A percentile compares a stretch with the other conserved stretches of the same genome.
Conservation (phyloP, 2,329 filamentous ascomycete species). For the Fusarium solani-melongenae region DNA sequence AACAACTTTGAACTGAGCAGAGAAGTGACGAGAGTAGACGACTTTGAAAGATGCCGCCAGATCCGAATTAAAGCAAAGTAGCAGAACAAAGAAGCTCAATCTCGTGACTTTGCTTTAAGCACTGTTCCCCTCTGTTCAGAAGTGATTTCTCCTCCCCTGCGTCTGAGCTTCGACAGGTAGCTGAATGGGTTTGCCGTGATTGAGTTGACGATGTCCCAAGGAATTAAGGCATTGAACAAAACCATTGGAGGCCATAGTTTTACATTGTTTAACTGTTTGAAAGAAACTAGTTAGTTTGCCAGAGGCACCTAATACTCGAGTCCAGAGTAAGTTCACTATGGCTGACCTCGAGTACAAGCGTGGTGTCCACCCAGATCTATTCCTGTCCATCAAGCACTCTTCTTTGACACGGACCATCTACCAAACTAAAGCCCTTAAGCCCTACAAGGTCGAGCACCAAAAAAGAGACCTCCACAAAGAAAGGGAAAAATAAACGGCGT, state of each 20-base stretch:
- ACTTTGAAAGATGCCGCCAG: background rate
- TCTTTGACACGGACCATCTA: background rate
- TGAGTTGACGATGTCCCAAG: background rate
- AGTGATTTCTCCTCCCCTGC: background rate
- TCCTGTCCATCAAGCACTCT: background rate
- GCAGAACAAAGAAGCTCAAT: background rate
- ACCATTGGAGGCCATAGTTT: background rate
- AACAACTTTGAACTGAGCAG: background rate
- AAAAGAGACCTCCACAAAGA: background rate
- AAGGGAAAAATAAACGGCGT: background rate
- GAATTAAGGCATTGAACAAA: background rate
- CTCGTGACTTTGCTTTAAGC: background rate
- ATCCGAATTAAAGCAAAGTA: background rate
- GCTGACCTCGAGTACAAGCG: background rate
- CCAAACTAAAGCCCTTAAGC: background rate
- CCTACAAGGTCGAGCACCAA: background rate
- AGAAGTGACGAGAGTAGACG: background rate
- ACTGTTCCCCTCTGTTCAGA: background rate
- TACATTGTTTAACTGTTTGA: background rate
- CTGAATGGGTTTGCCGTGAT: background rate
- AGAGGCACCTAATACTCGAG: background rate
- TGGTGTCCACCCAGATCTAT: background rate
- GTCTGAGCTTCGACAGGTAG: background rate
- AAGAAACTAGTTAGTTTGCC: background rate
- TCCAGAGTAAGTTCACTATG: background rate